phyloP scores from a whole-genome alignment of 208 protist genomes.

The Novymonas esmeraldas region DNA sequence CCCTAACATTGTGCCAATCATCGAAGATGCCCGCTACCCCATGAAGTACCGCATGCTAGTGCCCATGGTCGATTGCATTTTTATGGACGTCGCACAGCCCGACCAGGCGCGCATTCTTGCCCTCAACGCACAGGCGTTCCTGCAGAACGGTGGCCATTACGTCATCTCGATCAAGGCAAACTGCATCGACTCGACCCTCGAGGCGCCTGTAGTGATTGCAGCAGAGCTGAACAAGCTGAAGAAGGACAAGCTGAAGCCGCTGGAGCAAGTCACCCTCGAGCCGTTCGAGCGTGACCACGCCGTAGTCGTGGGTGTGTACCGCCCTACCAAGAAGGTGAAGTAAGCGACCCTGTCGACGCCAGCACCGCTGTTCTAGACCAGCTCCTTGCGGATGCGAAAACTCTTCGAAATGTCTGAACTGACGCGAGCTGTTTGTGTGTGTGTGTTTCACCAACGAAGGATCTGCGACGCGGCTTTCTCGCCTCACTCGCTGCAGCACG shows the following conservation, averaged over 20 bases:
- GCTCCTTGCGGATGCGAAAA: neutral
- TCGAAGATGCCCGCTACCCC: constrained; percentile 99
- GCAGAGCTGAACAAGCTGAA: constrained; percentile 97
- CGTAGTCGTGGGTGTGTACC: constrained; percentile 96
- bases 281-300: constrained; percentile 99
- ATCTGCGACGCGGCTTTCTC: constrained; percentile 1
- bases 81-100: constrained; percentile 99
- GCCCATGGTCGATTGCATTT: constrained; percentile 99
- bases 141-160: constrained; percentile 99
- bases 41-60: constrained; percentile 99
- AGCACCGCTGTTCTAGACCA: constrained; percentile 4
- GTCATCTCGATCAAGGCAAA: constrained; percentile 99
- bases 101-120: constrained; percentile 99
- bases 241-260: constrained; percentile 97
- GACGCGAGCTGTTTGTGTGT: constrained; percentile 4
- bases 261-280: constrained; percentile 98
- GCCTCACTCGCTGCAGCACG: too few species aligned
- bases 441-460: neutral
- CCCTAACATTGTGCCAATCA: constrained; percentile 99
- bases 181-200: constrained; percentile 99
- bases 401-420: neutral
- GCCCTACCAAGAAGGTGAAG: constrained; percentile 79
- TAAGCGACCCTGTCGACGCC: neutral
- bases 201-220: constrained; percentile 98
- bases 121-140: constrained; percentile 99